These are phyloP conservation scores for Magnusiomyces tetraspermus DNA, from an alignment of 1,139 yeast genomes.

Conservation along the genomic window DNA sequence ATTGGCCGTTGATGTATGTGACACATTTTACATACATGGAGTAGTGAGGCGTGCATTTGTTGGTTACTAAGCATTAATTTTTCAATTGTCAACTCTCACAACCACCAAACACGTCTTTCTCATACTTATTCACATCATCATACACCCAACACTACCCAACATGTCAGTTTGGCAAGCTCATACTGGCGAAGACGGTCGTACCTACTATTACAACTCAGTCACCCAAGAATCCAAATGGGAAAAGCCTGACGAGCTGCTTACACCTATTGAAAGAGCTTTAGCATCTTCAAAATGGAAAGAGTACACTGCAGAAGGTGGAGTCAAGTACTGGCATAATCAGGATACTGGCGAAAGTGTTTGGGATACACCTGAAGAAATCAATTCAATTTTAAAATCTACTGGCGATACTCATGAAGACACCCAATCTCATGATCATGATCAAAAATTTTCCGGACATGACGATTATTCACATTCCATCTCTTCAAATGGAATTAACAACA, in stretches of 20 bases:
- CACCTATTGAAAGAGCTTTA: slow-evolving; percentile 28
- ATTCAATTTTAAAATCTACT: slow-evolving; percentile 11
- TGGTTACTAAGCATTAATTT: no score
- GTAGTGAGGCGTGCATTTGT: no score
- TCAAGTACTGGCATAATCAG: slow-evolving; percentile 60
- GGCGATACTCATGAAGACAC: slow-evolving; percentile 7
- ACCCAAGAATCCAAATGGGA: slow-evolving; percentile 78
- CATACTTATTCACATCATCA: no score
- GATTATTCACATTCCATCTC: neutral
- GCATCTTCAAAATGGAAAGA: slow-evolving; percentile 50
- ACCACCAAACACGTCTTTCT: no score
- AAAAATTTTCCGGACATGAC: slow-evolving; percentile 5
- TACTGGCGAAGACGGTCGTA: slow-evolving; percentile 54
- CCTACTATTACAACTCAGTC: slow-evolving; percentile 57
- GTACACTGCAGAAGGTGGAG: slow-evolving; percentile 58
- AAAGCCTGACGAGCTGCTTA: slow-evolving; percentile 48
- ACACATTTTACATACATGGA: no score
- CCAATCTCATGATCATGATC: slow-evolving; percentile 6
- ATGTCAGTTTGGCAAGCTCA: slow-evolving; percentile 50
- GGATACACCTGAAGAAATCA: slow-evolving; percentile 53
- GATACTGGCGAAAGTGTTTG: slow-evolving; percentile 64
- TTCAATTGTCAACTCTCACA: no score
- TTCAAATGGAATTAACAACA: neutral
- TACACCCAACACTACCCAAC: no score
- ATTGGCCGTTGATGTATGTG: no score